These are phyloP conservation scores for Rhytidhysteron rufulum DNA, from an alignment of 2,329 filamentous ascomycete species.

Conservation along the genomic window DNA sequence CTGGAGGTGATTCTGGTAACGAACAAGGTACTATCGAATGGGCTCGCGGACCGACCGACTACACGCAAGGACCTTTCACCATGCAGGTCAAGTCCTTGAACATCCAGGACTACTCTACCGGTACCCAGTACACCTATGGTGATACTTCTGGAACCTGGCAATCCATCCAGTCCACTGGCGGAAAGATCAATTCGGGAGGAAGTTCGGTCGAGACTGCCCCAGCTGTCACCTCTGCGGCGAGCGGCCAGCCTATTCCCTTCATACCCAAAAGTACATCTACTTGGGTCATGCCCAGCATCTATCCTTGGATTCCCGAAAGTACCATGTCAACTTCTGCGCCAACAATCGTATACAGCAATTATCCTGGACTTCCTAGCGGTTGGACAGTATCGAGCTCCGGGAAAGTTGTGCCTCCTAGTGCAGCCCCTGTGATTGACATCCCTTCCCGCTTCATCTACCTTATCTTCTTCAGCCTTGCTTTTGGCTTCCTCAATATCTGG, in stretches of 20 bases:
- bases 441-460: conserved; percentile 52
- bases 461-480: conserved; percentile 42
- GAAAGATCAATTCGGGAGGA: conserved; percentile 63
- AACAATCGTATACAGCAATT: conserved; percentile 42
- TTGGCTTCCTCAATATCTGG: conserved; percentile 44
- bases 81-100: conserved; percentile 77
- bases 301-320: conserved; percentile 62
- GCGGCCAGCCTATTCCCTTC: conserved; percentile 64
- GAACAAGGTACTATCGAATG: conserved; percentile 78
- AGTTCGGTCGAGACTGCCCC: conserved; percentile 57
- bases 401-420: conserved; percentile 71
- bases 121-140: conserved; percentile 76
- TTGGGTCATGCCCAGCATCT: conserved; percentile 38
- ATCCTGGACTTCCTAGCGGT: conserved; percentile 65
- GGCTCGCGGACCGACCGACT: conserved; percentile 84
- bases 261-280: conserved; percentile 57
- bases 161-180: conserved; percentile 78
- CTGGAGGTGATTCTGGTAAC: conserved; percentile 82
- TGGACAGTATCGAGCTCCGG: conserved; percentile 77
- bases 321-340: conserved; percentile 50
- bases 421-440: conserved; percentile 58
- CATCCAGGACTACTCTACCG: conserved; percentile 90
- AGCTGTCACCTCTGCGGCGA: conserved; percentile 59
- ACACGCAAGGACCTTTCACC: conserved; percentile 73
- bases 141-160: conserved; percentile 74